These are phyloP conservation scores for Lasiosphaeria ovina DNA, from an alignment of 495 filamentous ascomycete species.

Conservation along the genomic window DNA sequence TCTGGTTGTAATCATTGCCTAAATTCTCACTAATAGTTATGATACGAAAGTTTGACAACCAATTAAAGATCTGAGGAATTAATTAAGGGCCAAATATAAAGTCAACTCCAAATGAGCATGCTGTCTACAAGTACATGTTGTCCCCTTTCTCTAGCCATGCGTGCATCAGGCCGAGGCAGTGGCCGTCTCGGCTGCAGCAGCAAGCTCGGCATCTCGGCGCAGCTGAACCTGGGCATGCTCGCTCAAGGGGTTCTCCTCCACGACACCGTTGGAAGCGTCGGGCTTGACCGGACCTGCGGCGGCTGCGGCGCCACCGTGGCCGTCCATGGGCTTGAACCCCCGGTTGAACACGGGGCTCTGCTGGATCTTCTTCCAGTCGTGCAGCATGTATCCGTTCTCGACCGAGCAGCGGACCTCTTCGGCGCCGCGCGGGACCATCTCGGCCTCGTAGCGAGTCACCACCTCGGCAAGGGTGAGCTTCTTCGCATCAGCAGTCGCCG, in stretches of 20 bases:
- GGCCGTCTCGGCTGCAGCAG: neutral
- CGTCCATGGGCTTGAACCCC: conserved; percentile 1
- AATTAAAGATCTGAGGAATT: too few species aligned
- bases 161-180: neutral
- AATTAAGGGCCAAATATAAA: too few species aligned
- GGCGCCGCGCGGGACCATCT: conserved; percentile 1
- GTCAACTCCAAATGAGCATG: too few species aligned
- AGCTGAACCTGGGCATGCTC: conserved; percentile 3
- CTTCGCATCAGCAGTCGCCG: neutral
- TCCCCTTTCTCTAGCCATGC: neutral
- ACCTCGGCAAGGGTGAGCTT: neutral
- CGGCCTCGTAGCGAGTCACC: neutral
- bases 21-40: too few species aligned
- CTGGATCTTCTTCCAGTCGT: conserved; percentile 1
- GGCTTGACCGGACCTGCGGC: neutral
- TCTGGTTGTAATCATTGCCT: too few species aligned
- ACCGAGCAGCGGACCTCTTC: neutral
- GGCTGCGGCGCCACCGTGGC: neutral
- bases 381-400: conserved; percentile 2
- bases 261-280: neutral
- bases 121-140: too few species aligned
- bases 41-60: too few species aligned
- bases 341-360: neutral
- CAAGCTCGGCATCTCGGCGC: neutral
- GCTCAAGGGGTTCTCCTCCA: neutral